phyloP scores from a whole-genome alignment of 108 stramenopile species.

The Ochromonas danica region DNA sequence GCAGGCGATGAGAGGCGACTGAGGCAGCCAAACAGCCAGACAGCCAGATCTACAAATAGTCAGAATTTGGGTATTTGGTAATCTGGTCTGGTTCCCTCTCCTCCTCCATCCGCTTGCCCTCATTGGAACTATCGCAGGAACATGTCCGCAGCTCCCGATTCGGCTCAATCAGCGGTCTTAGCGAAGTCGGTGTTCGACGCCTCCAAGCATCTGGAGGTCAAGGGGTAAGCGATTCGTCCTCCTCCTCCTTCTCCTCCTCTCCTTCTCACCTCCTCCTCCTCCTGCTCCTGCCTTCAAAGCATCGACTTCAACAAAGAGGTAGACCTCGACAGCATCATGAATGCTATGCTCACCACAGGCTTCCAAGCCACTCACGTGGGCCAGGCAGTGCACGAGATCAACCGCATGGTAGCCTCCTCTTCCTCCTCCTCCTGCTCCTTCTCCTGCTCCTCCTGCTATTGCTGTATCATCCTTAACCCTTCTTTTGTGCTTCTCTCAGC shows the following conservation, averaged over 20 bases:
- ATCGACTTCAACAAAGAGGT: slow-evolving; percentile 73
- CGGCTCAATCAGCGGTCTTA: neutral
- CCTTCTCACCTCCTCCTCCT: too few relatives aligned
- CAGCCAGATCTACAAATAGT: too few relatives aligned
- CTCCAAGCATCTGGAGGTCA: neutral
- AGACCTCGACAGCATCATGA: slow-evolving; percentile 69
- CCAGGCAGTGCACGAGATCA: slow-evolving; percentile 85
- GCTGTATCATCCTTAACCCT: neutral
- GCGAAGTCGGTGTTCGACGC: neutral
- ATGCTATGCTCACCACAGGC: slow-evolving; percentile 74
- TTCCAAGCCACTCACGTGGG: slow-evolving; percentile 86
- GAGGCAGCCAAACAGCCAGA: too few relatives aligned
- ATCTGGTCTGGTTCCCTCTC: too few relatives aligned
- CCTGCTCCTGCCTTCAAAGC: slow-evolving; percentile 73
- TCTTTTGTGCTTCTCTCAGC: neutral
- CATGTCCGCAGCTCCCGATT: neutral
- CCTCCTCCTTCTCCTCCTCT: too few relatives aligned
- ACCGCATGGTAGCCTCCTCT: slow-evolving; percentile 64
- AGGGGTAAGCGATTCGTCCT: too few relatives aligned
- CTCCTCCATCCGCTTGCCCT: too few relatives aligned
- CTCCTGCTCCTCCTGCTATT: too few relatives aligned
- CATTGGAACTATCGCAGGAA: too few relatives aligned
- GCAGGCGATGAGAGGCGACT: too few relatives aligned
- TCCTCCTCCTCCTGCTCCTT: neutral
- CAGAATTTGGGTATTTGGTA: too few relatives aligned